phyloP scores from a whole-genome alignment of 805 yeast species.

The Schwanniomyces occidentalis region DNA sequence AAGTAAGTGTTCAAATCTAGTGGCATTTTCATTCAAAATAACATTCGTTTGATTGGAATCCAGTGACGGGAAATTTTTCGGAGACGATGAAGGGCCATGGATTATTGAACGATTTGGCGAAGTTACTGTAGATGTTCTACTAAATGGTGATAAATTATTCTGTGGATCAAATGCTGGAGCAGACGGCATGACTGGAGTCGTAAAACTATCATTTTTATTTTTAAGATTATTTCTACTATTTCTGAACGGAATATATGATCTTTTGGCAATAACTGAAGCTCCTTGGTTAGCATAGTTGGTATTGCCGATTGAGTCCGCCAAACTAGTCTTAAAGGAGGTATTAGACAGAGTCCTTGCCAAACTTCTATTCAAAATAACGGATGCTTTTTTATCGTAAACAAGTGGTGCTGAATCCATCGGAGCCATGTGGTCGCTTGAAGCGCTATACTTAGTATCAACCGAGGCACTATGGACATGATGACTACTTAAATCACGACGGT shows the following conservation, averaged over 20 bases:
- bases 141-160: constrained; percentile 6
- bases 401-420: constrained; percentile 75
- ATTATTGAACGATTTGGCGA: too few species aligned
- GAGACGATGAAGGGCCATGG: constrained; percentile 2
- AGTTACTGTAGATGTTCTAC: constrained; percentile 3
- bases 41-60: neutral
- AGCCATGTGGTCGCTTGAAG: constrained; percentile 40
- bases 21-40: constrained; percentile 13
- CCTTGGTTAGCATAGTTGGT: constrained; percentile 7
- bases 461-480: constrained; percentile 53
- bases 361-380: constrained; percentile 70
- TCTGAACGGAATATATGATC: constrained; percentile 45
- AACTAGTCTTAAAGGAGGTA: constrained; percentile 71
- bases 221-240: constrained; percentile 24
- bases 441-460: constrained; percentile 55
- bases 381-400: constrained; percentile 76
- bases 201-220: constrained; percentile 16
- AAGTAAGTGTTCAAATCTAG: constrained; percentile 26
- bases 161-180: constrained; percentile 21
- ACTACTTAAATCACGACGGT: constrained; percentile 8
- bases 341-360: constrained; percentile 74
- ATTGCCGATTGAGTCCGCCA: constrained; percentile 61
- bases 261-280: constrained; percentile 17
- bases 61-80: neutral
- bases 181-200: constrained; percentile 23